phyloP scores from a whole-genome alignment of 352 stramenopile species.

The Phytophthora pseudosyringae region DNA sequence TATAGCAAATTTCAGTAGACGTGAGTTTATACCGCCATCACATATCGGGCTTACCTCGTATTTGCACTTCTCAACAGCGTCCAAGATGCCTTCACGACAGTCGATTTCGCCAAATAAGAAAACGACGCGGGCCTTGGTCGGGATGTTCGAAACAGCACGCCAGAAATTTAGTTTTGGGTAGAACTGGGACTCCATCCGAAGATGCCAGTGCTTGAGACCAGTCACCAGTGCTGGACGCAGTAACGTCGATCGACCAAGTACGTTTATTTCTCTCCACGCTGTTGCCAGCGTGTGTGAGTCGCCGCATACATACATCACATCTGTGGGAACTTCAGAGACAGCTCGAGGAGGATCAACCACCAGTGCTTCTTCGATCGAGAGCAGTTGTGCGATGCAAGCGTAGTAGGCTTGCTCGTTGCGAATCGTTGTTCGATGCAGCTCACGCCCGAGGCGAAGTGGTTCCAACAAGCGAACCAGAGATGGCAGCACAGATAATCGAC shows the following conservation, averaged over 20 bases:
- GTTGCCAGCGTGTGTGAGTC: conserved; percentile 93
- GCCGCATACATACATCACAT: conserved; percentile 86
- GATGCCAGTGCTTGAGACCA: conserved; percentile 95
- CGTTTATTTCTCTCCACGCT: conserved; percentile 76
- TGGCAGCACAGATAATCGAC: conserved; percentile 53
- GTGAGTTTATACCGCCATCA: not conserved
- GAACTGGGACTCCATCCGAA: conserved; percentile 85
- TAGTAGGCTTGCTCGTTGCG: conserved; percentile 92
- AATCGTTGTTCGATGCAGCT: conserved; percentile 84
- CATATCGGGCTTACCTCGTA: conserved; percentile 64
- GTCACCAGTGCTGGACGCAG: conserved; percentile 87
- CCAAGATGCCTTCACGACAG: conserved; percentile 92
- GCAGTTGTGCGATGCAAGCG: conserved; percentile 81
- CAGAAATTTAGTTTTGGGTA: conserved; percentile 94
- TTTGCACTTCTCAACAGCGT: conserved; percentile 87
- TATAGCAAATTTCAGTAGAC: not conserved
- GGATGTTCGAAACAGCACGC: conserved; percentile 63
- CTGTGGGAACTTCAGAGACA: not conserved
- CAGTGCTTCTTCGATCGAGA: conserved; percentile 53
- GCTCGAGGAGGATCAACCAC: not conserved
- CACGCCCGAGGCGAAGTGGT: conserved; percentile 55
- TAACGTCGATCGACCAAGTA: conserved; percentile 25
- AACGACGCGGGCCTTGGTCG: conserved; percentile 72
- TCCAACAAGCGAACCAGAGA: conserved; percentile 70
- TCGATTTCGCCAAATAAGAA: conserved; percentile 97